These are phyloP conservation scores for Clitopilus hobsonii DNA, from an alignment of 768 basidiomycete species.

Conservation along the genomic window DNA sequence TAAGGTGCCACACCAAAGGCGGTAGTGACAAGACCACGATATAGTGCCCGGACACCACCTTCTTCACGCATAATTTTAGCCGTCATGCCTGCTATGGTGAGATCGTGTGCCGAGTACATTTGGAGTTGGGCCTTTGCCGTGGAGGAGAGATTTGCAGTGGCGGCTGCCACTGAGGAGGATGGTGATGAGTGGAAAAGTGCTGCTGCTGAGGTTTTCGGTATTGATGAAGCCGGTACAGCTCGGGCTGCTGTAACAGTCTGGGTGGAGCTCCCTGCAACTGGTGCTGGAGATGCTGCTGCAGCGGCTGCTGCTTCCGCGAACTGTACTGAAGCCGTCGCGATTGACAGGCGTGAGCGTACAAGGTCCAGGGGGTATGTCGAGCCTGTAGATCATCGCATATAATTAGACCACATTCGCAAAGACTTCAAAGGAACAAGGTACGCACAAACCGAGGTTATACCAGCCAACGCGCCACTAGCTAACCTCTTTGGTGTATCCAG, in stretches of 20 bases:
- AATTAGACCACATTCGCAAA: conserved; percentile 6
- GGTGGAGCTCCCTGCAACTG: conserved; percentile 16
- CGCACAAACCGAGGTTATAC: conserved; percentile 91
- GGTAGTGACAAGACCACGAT: conserved; percentile 82
- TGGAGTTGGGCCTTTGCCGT: neutral
- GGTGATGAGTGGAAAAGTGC: conserved; percentile 59
- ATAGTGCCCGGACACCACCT: conserved; percentile 82
- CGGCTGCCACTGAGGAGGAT: conserved; percentile 14
- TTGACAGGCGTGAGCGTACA: conserved; percentile 86
- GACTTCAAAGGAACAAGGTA: conserved; percentile 14
- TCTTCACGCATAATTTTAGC: conserved; percentile 87
- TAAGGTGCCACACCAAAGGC: conserved; percentile 89
- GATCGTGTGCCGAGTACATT: conserved; percentile 42
- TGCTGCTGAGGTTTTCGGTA: conserved; percentile 24
- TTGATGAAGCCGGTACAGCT: conserved; percentile 13
- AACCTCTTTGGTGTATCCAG: conserved; percentile 89
- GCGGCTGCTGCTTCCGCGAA: conserved; percentile 18
- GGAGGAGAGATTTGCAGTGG: conserved; percentile 12
- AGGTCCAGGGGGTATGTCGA: conserved; percentile 93
- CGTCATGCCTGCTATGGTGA: conserved; percentile 87
- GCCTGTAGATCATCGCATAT: conserved; percentile 32
- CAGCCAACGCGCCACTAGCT: conserved; percentile 84
- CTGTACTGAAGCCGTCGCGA: conserved; percentile 82
- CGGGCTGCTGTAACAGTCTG: conserved; percentile 19
- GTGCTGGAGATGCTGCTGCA: conserved; percentile 7